Base-by-base conservation (phyloP, 148 eudicot species). In the Agrostemma githago region DNA sequence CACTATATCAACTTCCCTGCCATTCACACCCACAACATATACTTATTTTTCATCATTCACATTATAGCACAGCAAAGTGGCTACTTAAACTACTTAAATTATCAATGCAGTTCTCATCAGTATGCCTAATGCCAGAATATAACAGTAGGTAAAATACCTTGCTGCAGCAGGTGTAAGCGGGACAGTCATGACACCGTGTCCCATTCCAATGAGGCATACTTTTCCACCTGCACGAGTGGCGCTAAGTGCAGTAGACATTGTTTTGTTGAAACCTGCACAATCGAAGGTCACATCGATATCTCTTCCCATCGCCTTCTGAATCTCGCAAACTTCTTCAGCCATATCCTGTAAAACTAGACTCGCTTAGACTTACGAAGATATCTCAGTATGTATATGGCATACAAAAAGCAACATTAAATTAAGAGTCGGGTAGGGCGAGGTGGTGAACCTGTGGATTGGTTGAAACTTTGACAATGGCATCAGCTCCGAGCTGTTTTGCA, bases 181-280 rank as follows among this genome's bases (percentile, higher is more conserved):
- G 68, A 92, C 86, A 57, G 88, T 92, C 91, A 92, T 89, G 83
- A 79, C 88, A 4, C 77, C 79, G 68, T 90, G 96, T 19, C 96
- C 96, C 96, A 92, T 79, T 53, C 98, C 98, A 61, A 92, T 89
- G 4, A 92, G 88, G 83, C 98, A 92, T 59, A 92, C 96, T 77
- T 89, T 92, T 71, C 96, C 98, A 34, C 96, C 96, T 16, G 90
- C 60, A 72, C 90, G 76, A 57, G 96, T 92, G 66, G 93, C 93
- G 68, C 81, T 77, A 8, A 93, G 85, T 60, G 96, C 98, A n/a
- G 92, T 89, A 0, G 96, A 83, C 96, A 93, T 90, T 58, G 98
- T 93, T 81, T 90, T 93, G 85, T 76, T 84, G 66, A 90, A 89
- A 12, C 98, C 98, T 5, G 93, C 98, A 82, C 96, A 93, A 69